Evolutionary conservation across 306 rosid genomes (phyloP).

Genomic region (Malus sieversii): DNA sequence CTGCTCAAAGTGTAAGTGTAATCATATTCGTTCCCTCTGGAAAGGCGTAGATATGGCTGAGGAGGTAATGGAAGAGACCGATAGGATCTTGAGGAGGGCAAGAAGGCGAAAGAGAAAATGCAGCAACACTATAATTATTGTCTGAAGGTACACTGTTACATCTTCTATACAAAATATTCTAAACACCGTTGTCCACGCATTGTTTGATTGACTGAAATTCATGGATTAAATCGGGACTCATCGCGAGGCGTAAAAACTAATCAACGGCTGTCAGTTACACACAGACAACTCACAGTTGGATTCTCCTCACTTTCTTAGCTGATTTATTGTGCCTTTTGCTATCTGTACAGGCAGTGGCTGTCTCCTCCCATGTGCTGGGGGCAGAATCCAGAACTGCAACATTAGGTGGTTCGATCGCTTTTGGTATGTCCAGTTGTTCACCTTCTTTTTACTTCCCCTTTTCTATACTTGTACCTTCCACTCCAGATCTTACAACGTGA

Average conservation of each 20-base stretch:
- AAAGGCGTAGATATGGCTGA: slow-evolving; percentile 34
- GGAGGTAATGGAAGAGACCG: slow-evolving; percentile 64
- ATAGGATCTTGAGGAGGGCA: slow-evolving; percentile 68
- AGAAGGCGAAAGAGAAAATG: slow-evolving; percentile 81
- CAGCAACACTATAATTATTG: slow-evolving; percentile 44
- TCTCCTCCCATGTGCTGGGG: slow-evolving; percentile 4
- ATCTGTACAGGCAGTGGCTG: not conserved
- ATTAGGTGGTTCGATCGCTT: not conserved
- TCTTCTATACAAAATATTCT: not conserved
- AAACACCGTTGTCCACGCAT: not conserved
- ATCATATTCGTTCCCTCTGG: slow-evolving; percentile 3
- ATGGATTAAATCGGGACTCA: not conserved
- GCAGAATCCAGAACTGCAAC: not conserved
- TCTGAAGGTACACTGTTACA: slow-evolving; percentile 46
- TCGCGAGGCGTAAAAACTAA: not conserved
- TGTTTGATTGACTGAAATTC: not conserved
- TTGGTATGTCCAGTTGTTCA: not conserved
- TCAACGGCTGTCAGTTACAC: not conserved
- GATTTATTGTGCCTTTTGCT: not conserved
- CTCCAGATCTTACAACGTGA: not conserved
- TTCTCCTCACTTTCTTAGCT: not conserved
- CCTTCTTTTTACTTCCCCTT: not conserved
- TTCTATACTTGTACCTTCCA: not conserved
- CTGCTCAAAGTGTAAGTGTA: slow-evolving; percentile 8
- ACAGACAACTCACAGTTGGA: not conserved